Evolutionary conservation across 2,329 filamentous ascomycete genomes (phyloP).

Genomic region (Penicillium sp.): DNA sequence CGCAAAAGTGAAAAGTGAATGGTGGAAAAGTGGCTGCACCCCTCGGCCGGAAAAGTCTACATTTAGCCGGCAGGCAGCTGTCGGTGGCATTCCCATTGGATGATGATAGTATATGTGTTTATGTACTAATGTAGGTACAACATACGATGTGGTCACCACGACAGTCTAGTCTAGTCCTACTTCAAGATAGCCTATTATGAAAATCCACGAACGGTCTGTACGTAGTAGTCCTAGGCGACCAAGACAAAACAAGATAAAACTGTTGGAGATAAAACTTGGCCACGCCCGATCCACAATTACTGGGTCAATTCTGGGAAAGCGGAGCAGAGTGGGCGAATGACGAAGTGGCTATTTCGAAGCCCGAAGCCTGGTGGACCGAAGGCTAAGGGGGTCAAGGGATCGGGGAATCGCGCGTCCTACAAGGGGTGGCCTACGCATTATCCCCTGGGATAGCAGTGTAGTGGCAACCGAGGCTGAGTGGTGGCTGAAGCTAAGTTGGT

Average conservation of each 20-base stretch:
- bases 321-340: slow-evolving; percentile 21
- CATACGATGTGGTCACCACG: no score
- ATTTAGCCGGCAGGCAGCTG: slow-evolving; percentile 4
- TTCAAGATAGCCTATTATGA: no score
- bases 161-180: no score
- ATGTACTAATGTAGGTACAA: no score
- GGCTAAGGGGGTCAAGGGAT: slow-evolving; percentile 12
- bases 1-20: no score
- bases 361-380: slow-evolving; percentile 22
- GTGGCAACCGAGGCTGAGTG: neutral
- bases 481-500: neutral
- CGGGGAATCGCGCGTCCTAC: neutral
- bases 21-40: slow-evolving; percentile 2
- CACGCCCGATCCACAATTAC: slow-evolving; percentile 22
- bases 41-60: neutral
- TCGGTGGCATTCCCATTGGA: no score
- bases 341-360: slow-evolving; percentile 24
- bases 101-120: no score
- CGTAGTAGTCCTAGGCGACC: neutral
- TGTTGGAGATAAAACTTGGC: slow-evolving; percentile 9
- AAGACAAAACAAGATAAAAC: neutral
- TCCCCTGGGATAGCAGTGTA: neutral
- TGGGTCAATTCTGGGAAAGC: slow-evolving; percentile 8
- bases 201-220: neutral
- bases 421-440: neutral